Conservation (phyloP, 2,329 filamentous ascomycete genomes). For the Sclerotinia borealis region DNA sequence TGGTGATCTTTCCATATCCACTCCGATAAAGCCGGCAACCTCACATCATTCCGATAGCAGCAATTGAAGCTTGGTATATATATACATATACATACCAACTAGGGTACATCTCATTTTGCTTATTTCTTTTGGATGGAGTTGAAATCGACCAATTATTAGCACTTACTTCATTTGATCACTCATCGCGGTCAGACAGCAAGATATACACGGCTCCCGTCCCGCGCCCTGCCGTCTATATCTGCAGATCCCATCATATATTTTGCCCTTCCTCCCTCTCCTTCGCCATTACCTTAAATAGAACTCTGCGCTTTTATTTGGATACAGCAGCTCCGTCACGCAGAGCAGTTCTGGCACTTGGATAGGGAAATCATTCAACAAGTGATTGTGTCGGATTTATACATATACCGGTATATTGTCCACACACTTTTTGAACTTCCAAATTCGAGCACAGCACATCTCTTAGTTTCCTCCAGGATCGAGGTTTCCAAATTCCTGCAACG, state of each 20-base stretch:
- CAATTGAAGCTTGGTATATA: too few species aligned
- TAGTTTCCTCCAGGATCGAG: not conserved
- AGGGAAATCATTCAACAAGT: not conserved
- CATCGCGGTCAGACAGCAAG: too few species aligned
- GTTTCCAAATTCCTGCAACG: not conserved
- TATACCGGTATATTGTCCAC: not conserved
- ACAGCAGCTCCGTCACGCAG: not conserved
- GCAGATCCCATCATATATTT: not conserved
- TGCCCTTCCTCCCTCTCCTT: not conserved
- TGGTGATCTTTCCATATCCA: too few species aligned
- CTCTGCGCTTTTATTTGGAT: not conserved
- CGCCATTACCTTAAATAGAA: not conserved
- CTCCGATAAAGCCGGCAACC: too few species aligned
- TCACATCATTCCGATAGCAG: too few species aligned
- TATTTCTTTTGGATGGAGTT: too few species aligned
- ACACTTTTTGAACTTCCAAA: not conserved
- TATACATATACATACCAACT: too few species aligned
- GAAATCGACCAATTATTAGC: too few species aligned
- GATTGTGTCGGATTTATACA: not conserved
- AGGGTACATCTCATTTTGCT: too few species aligned
- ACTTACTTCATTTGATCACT: too few species aligned
- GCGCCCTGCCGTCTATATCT: not conserved
- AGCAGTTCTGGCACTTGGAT: not conserved
- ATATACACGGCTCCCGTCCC: not conserved
- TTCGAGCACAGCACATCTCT: not conserved